phyloP scores from a whole-genome alignment of 441 rosid species.

The Viola pubescens region DNA sequence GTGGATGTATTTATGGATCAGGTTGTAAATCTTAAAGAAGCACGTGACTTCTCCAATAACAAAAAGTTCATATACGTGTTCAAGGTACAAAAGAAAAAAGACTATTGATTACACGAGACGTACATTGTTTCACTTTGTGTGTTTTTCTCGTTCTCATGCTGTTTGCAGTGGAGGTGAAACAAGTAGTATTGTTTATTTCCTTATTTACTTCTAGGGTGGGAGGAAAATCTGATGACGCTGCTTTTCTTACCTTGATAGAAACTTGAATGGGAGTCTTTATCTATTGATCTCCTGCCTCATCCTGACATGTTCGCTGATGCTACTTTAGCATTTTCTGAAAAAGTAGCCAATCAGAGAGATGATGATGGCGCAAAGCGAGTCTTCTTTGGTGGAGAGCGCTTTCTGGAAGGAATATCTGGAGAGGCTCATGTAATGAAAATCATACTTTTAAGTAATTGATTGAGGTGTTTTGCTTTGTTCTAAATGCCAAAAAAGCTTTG shows the following conservation, averaged over 20 bases:
- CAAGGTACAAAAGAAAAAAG: constrained; percentile 46
- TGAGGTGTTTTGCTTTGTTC: constrained; percentile 20
- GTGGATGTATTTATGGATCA: constrained; percentile 25
- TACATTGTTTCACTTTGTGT: not conserved
- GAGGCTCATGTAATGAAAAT: constrained; percentile 72
- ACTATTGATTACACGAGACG: not conserved
- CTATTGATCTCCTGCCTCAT: constrained; percentile 96
- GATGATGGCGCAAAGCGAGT: constrained; percentile 98
- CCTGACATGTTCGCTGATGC: constrained; percentile 98
- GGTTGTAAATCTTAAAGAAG: constrained; percentile 96
- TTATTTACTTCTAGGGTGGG: not conserved
- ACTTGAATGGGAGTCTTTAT: constrained; percentile 96
- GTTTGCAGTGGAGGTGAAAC: not conserved
- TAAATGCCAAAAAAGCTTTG: constrained; percentile 8
- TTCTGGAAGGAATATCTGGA: constrained; percentile 94
- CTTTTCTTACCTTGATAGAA: constrained; percentile 47
- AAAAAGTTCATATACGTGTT: constrained; percentile 83
- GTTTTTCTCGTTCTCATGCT: constrained; percentile 3
- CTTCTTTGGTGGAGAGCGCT: constrained; percentile 98
- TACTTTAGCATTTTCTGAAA: constrained; percentile 63
- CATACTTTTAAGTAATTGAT: constrained; percentile 15
- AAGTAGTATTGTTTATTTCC: not conserved
- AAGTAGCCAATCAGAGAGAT: constrained; percentile 62
- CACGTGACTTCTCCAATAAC: constrained; percentile 73
- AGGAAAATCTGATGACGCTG: constrained; percentile 13